A percentile compares a stretch with the other conserved stretches of the same genome.
phyloP scores from a whole-genome alignment of 305 asterid genomes.

The Stenogyne calaminthoides region DNA sequence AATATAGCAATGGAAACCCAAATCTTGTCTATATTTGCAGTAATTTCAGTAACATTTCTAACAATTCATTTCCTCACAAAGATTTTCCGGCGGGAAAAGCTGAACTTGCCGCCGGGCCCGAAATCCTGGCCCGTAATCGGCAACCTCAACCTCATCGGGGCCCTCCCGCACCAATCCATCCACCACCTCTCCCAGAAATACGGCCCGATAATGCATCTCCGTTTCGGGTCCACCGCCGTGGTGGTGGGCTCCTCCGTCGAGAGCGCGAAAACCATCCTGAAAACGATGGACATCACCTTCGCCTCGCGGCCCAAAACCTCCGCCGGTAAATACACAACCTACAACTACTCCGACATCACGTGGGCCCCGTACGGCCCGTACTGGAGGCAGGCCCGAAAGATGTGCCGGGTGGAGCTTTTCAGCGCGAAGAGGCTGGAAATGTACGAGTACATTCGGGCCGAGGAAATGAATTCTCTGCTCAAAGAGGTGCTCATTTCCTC shows the following conservation, averaged over 20 bases:
- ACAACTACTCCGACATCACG: slow-evolving; percentile 80
- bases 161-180: slow-evolving; percentile 73
- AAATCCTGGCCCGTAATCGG: slow-evolving; percentile 91
- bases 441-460: slow-evolving; percentile 67
- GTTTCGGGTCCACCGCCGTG: slow-evolving; percentile 64
- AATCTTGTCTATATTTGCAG: slow-evolving; percentile 31
- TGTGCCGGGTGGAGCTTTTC: slow-evolving; percentile 72
- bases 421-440: slow-evolving; percentile 63
- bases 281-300: slow-evolving; percentile 72
- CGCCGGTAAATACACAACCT: slow-evolving; percentile 81
- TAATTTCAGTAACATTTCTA: slow-evolving; percentile 26
- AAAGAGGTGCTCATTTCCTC: slow-evolving; percentile 31
- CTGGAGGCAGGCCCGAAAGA: slow-evolving; percentile 84
- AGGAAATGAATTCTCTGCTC: slow-evolving; percentile 54
- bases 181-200: slow-evolving; percentile 62
- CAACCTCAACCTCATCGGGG: slow-evolving; percentile 73
- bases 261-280: slow-evolving; percentile 65
- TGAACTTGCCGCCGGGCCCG: slow-evolving; percentile 78
- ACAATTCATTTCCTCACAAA: slow-evolving; percentile 37
- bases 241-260: slow-evolving; percentile 85
- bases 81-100: slow-evolving; percentile 39
- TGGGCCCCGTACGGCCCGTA: slow-evolving; percentile 92
- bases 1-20: slow-evolving; percentile 37
- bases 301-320: slow-evolving; percentile 72
- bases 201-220: slow-evolving; percentile 74